Conservation (phyloP, 441 rosid species). For the Aquilaria agallochum region DNA sequence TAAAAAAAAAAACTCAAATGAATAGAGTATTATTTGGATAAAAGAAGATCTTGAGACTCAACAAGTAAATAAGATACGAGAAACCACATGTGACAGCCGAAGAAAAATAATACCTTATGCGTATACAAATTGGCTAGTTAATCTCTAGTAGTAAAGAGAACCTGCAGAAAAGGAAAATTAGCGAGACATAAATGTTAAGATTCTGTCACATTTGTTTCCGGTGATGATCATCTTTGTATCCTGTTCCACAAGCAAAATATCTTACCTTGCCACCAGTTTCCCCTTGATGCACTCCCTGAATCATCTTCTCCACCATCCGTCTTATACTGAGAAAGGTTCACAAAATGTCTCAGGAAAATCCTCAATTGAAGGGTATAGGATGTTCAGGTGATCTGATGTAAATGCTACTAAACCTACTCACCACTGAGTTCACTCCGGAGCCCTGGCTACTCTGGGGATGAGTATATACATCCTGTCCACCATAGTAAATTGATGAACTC, state of each 20-base stretch:
- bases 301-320: slow-evolving; percentile 76
- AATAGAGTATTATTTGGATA: too few species aligned
- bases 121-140: slow-evolving; percentile 11
- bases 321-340: slow-evolving; percentile 33
- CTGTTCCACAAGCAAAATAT: not conserved
- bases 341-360: slow-evolving; percentile 12
- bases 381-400: not conserved
- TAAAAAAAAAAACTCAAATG: too few species aligned
- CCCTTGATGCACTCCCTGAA: slow-evolving; percentile 72
- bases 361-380: not conserved
- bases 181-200: not conserved
- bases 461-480: slow-evolving; percentile 77
- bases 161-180: slow-evolving; percentile 28
- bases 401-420: slow-evolving; percentile 21
- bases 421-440: slow-evolving; percentile 40
- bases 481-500: slow-evolving; percentile 89
- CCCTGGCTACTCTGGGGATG: slow-evolving; percentile 42
- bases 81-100: not conserved
- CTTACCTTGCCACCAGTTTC: slow-evolving; percentile 95
- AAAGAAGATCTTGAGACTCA: not conserved
- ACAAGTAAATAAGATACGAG: not conserved
- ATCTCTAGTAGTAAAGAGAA: slow-evolving; percentile 47
- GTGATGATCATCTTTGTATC: not conserved
- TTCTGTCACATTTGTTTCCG: not conserved
- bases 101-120: slow-evolving; percentile 24